A percentile compares a stretch with the other conserved stretches of the same genome.
Evolutionary conservation across 768 basidiomycete genomes (phyloP).

Genomic region (Pleurotus tuoliensis): DNA sequence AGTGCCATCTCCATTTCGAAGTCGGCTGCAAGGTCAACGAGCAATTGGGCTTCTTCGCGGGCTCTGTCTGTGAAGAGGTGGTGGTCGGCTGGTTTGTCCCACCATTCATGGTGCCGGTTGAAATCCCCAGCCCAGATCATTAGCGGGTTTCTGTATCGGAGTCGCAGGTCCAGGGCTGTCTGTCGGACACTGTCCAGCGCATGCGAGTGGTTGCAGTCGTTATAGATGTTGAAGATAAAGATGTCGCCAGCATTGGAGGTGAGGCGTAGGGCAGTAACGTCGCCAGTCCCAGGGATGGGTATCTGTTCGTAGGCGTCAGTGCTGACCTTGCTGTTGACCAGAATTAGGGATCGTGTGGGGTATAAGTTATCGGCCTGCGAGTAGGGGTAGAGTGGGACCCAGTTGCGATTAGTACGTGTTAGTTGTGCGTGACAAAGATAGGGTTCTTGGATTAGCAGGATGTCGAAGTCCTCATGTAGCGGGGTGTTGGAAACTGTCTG

Average conservation of each 20-base stretch:
- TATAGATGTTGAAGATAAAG: too few relatives aligned
- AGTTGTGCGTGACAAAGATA: too few relatives aligned
- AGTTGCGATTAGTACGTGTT: too few relatives aligned
- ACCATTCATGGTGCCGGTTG: conserved; percentile 36
- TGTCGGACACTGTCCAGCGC: conserved; percentile 2
- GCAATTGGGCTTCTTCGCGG: neutral
- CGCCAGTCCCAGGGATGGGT: conserved; percentile 13
- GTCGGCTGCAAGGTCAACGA: neutral
- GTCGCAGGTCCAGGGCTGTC: neutral
- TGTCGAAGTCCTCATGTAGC: neutral
- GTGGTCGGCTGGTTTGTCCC: conserved; percentile 27
- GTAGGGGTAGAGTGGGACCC: too few relatives aligned
- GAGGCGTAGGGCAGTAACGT: conserved; percentile 10
- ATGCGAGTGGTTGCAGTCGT: neutral
- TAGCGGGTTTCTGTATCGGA: neutral
- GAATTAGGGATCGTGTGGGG: conserved; percentile 8
- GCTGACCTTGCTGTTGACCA: conserved; percentile 14
- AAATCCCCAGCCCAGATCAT: conserved; percentile 35
- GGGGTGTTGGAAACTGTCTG: conserved; percentile 1
- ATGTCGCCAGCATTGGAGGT: too few relatives aligned
- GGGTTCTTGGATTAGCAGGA: too few relatives aligned
- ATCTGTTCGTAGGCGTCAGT: conserved; percentile 17
- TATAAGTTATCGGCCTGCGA: conserved; percentile 9
- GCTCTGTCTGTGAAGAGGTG: conserved; percentile 30
- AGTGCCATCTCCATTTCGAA: neutral